These are phyloP conservation scores for Heterobasidion irregulare DNA, from an alignment of 1,284 basidiomycete genomes.

Conservation along the genomic window DNA sequence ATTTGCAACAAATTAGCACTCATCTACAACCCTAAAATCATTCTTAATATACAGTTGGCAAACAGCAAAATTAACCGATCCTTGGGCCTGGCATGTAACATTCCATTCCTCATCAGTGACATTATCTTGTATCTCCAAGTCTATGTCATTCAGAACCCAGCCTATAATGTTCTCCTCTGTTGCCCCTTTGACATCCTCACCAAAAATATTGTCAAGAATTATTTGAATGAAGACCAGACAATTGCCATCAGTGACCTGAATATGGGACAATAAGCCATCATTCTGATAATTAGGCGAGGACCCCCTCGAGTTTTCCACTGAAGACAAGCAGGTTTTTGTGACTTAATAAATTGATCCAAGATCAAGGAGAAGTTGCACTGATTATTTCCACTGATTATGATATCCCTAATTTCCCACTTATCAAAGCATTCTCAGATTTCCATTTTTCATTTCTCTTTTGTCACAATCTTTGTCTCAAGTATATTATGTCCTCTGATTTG, in stretches of 20 bases:
- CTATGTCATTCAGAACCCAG: conserved; percentile 16
- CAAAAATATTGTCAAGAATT: not conserved
- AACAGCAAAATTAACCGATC: conserved; percentile 17
- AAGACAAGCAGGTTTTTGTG: not conserved
- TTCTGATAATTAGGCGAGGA: not conserved
- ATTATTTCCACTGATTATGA: not conserved
- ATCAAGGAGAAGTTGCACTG: not conserved
- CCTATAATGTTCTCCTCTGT: conserved; percentile 21
- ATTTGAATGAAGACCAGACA: not conserved
- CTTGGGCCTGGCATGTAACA: conserved; percentile 14
- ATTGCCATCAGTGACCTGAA: not conserved
- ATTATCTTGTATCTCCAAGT: conserved; percentile 14
- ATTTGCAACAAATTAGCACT: not conserved
- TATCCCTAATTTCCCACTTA: too few relatives aligned
- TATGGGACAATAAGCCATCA: not conserved
- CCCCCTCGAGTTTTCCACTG: not conserved
- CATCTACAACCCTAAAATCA: too few relatives aligned
- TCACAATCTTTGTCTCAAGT: not conserved
- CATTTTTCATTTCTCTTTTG: not conserved
- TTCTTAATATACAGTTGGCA: conserved; percentile 8
- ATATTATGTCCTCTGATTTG: not conserved
- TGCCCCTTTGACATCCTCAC: not conserved
- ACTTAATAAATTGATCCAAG: not conserved
- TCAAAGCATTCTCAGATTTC: not conserved
- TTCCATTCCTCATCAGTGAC: not conserved